phyloP scores from a whole-genome alignment of 345 rosid species.

The Carallia brachiata region DNA sequence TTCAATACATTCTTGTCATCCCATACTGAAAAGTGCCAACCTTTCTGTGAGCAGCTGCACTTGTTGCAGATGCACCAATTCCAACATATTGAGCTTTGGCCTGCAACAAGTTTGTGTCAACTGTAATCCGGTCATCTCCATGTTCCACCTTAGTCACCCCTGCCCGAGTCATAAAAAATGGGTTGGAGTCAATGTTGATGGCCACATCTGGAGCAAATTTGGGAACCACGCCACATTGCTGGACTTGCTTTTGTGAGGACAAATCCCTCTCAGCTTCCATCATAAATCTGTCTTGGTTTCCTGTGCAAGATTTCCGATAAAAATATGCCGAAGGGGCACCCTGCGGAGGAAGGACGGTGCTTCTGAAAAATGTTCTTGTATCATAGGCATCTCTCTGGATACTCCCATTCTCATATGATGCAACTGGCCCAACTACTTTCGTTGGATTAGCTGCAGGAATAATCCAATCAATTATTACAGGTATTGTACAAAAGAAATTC shows the following conservation, averaged over 20 bases:
- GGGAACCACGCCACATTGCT: conserved; percentile 50
- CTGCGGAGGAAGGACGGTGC: conserved; percentile 47
- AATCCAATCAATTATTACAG: conserved; percentile 7
- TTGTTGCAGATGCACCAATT: conserved; percentile 43
- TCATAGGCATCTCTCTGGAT: conserved; percentile 55
- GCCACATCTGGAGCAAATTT: conserved; percentile 67
- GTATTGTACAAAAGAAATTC: not conserved
- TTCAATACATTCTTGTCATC: conserved; percentile 67
- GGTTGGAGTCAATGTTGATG: conserved; percentile 74
- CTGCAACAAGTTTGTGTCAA: conserved; percentile 63
- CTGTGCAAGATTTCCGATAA: conserved; percentile 41
- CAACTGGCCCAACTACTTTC: conserved; percentile 57
- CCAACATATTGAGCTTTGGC: conserved; percentile 57
- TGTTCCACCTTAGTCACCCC: conserved; percentile 58
- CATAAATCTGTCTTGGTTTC: conserved; percentile 51
- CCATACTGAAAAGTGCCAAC: conserved; percentile 75
- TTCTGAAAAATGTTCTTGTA: conserved; percentile 59
- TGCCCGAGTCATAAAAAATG: conserved; percentile 63
- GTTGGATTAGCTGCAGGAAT: conserved; percentile 60
- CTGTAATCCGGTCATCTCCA: conserved; percentile 47
- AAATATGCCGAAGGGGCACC: conserved; percentile 41
- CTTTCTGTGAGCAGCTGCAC: conserved; percentile 55
- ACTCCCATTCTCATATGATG: conserved; percentile 53
- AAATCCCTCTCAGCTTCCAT: conserved; percentile 48
- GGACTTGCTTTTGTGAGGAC: conserved; percentile 51